Conservation (phyloP, 768 basidiomycete genomes). For the Boletus rex-veris region DNA sequence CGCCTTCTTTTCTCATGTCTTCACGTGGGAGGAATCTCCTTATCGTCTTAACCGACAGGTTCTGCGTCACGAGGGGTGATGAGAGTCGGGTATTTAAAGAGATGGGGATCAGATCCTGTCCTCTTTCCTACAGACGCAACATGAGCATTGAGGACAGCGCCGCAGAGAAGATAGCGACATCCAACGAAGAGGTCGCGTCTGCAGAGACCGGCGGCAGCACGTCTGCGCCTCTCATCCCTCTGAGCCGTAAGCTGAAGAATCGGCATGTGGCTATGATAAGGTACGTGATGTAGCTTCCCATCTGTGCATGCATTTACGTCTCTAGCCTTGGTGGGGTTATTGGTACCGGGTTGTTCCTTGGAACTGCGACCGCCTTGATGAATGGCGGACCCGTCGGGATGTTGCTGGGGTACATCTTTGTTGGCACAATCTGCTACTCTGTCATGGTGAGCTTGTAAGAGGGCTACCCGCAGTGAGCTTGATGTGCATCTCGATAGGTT, state of each 20-base stretch:
- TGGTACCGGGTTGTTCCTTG: slow-evolving; percentile 34
- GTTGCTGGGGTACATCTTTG: slow-evolving; percentile 36
- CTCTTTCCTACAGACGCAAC: neutral
- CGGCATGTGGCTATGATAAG: slow-evolving; percentile 29
- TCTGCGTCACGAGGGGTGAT: neutral
- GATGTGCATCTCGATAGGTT: slow-evolving; percentile 4
- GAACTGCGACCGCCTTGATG: slow-evolving; percentile 27
- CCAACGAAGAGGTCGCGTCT: neutral
- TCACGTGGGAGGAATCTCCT: neutral
- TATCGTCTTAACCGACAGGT: neutral
- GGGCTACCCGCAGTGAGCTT: neutral
- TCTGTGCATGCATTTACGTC: neutral
- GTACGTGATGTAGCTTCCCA: slow-evolving; percentile 4
- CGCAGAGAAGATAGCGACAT: neutral
- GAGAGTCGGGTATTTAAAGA: neutral
- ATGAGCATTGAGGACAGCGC: neutral
- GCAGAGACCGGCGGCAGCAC: neutral
- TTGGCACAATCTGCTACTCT: slow-evolving; percentile 32
- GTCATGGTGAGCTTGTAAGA: slow-evolving; percentile 27
- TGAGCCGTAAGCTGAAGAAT: slow-evolving; percentile 26
- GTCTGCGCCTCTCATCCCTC: neutral
- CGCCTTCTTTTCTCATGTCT: slow-evolving; percentile 3
- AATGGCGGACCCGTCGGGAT: slow-evolving; percentile 43
- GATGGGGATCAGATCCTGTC: neutral
- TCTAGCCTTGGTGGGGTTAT: slow-evolving; percentile 33